phyloP scores from a whole-genome alignment of 805 yeast species.

The Hanseniaspora jakobsenii region DNA sequence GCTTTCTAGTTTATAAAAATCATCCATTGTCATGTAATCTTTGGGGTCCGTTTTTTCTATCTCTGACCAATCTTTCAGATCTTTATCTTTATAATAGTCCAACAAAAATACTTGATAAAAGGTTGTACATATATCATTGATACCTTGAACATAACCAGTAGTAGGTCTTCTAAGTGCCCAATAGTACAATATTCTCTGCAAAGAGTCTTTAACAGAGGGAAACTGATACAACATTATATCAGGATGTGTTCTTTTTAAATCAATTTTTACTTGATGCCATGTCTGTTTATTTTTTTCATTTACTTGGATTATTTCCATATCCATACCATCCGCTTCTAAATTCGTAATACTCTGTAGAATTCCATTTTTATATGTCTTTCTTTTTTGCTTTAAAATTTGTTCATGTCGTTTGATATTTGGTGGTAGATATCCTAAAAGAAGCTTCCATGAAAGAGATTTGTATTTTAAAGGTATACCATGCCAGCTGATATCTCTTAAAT shows the following conservation, averaged over 20 bases:
- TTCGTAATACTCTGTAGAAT: constrained; percentile 24
- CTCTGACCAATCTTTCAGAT: constrained; percentile 36
- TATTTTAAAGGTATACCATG: constrained; percentile 79
- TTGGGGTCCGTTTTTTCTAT: constrained; percentile 35
- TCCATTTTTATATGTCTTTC: constrained; percentile 76
- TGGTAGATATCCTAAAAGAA: constrained; percentile 80
- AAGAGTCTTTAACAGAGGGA: constrained; percentile 59
- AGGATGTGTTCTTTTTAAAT: constrained; percentile 89
- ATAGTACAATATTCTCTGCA: constrained; percentile 69
- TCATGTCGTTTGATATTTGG: constrained; percentile 67
- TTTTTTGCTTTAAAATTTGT: constrained; percentile 58
- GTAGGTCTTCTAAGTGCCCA: constrained; percentile 98
- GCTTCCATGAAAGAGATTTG: constrained; percentile 80
- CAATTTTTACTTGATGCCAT: constrained; percentile 93
- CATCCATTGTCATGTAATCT: constrained; percentile 42
- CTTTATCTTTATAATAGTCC: constrained; percentile 40
- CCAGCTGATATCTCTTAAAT: constrained; percentile 75
- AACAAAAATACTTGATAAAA: constrained; percentile 76
- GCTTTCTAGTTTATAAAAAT: constrained; percentile 67
- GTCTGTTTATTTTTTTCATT: constrained; percentile 59
- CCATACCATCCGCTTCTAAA: constrained; percentile 6
- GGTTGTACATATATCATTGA: constrained; percentile 87
- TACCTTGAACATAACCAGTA: constrained; percentile 95
- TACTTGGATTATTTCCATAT: constrained; percentile 42
- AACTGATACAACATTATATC: constrained; percentile 58